Percentiles rank a stretch among this genome's conserved stretches.
These are phyloP conservation scores for Exobasidium cylindrosporum DNA, from an alignment of 1,284 basidiomycete species.

Conservation along the genomic window DNA sequence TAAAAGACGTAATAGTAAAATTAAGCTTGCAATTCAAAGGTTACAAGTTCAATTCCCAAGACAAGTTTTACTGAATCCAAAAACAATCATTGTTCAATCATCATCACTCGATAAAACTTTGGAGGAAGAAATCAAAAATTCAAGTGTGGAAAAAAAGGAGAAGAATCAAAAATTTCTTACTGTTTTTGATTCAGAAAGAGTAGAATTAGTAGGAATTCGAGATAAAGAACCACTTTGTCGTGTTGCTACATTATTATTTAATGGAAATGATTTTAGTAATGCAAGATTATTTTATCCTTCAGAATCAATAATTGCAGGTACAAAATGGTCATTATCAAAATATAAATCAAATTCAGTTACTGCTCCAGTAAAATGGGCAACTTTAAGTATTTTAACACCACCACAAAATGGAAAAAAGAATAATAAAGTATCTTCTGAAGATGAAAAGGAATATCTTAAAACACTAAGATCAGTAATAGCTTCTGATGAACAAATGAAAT, in stretches of 20 bases:
- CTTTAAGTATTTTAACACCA: background rate
- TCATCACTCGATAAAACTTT: background rate
- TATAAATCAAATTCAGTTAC: background rate
- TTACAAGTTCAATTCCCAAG: background rate
- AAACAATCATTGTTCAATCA: background rate
- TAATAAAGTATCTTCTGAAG: background rate
- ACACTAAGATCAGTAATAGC: background rate
- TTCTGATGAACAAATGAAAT: background rate
- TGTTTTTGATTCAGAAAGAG: background rate
- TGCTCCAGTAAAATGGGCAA: background rate
- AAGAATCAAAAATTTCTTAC: background rate
- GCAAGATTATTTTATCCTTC: background rate
- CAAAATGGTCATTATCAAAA: background rate
- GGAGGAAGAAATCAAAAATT: no score
- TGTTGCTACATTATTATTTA: background rate
- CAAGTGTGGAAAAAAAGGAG: background rate
- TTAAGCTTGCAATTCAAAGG: background rate
- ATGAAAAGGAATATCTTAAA: slow-evolving; percentile 5
- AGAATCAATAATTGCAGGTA: background rate
- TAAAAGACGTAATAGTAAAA: background rate
- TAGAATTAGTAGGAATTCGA: background rate
- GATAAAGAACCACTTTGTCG: background rate
- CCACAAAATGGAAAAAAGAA: background rate
- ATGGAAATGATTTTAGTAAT: background rate
- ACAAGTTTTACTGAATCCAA: background rate